Percentiles rank a stretch among this genome's conserved stretches.
Conservation (phyloP, 257 asterid genomes). For the Salvia miltiorrhiza region DNA sequence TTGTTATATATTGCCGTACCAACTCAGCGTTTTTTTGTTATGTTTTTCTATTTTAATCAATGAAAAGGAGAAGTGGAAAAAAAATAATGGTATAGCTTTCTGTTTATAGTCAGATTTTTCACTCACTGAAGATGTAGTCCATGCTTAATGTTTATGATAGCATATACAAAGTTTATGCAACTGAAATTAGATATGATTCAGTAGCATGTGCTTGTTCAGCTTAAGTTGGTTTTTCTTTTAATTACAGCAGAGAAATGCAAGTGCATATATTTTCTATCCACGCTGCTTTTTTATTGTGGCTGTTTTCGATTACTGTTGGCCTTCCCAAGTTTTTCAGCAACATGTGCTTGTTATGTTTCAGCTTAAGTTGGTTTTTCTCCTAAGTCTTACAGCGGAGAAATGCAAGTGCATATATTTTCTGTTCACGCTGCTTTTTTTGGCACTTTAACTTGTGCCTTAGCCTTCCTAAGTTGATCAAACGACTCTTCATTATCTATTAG, state of each 20-base stretch:
- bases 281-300: neutral
- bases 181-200: constrained; percentile 1
- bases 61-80: neutral
- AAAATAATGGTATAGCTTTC: neutral
- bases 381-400: constrained; percentile 8
- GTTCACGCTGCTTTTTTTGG: neutral
- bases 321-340: too few species aligned
- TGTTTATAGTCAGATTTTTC: neutral
- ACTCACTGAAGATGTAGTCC: neutral
- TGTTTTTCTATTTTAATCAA: neutral
- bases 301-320: too few species aligned
- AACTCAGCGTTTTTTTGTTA: neutral
- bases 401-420: neutral
- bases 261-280: neutral
- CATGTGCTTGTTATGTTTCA: neutral
- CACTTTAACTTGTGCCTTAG: neutral
- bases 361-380: neutral
- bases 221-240: neutral
- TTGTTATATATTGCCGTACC: neutral
- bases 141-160: neutral
- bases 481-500: neutral
- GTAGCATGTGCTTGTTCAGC: neutral
- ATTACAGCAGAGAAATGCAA: constrained; percentile 1
- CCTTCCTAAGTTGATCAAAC: neutral
- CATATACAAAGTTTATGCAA: neutral